Base-by-base conservation (phyloP, 768 basidiomycete genomes). In the Termitomyces sp. region DNA sequence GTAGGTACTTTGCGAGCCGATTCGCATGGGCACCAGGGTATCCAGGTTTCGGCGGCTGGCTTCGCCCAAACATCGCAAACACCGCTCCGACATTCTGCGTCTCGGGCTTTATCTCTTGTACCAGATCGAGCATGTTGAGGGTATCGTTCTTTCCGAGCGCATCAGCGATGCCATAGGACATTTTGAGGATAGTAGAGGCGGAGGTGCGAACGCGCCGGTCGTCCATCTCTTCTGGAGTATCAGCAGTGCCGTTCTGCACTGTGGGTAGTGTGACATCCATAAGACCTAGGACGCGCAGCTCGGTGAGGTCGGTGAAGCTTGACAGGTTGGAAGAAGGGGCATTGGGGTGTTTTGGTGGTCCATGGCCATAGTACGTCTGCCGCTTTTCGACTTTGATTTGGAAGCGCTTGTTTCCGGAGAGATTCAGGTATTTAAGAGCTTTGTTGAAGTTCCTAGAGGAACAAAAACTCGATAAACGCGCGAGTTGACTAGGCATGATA, bases 101-200 rank as follows among this genome's bases (percentile, higher is more conserved):
- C 84, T 8, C 88, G 84, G 40, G 11, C 20, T 54, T 38, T 72
- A 95, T 97, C 63, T 90, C 84, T 48, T 94, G 85, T 5, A 96
- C 96, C 26, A 98, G 80, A 71, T 99, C 97, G 62, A 97, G 81
- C 85, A 96, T 93, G 47, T 83, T 87, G 44, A 98, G 79, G 54
- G 85, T 83, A 48, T 94, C 90, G 59, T 83, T 81, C 57, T 76
- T 78, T 20, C 94, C 94, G 40, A 98, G 76, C 16, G 88, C 91
- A 66, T 99, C 97, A 0, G 96, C 92, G 56, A 99, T 96, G 16
- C 96, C 97, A 65, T 98, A 98, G 26, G 88, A 86, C 91, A 99
- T 92, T 54, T 84, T 85, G 72, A 90, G 90, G 57, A 98, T 87
- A 35, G 90, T 89, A 2, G 92, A 92, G 32, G 85, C 77, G 4